Base-by-base conservation (phyloP, 768 basidiomycete genomes). In the Suillus discolor region DNA sequence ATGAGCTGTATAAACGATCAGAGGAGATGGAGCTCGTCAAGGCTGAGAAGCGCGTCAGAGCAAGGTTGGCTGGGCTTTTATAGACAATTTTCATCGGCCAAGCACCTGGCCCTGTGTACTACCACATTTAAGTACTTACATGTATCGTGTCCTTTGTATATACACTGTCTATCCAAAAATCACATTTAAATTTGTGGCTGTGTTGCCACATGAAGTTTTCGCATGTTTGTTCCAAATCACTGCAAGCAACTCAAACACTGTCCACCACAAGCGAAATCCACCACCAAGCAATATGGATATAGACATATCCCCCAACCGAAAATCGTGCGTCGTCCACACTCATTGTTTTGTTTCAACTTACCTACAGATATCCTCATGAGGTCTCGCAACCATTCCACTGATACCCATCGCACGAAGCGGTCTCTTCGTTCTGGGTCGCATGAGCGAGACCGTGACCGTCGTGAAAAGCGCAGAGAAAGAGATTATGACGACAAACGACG, bases 341-440 rank as follows among this genome's bases (percentile, higher is more conserved):
- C 28, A 38, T 62, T 45, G 51, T 20, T 2, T 63, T 23, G 9
- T 31, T 12, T 28, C 34, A 44, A 47, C 12, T 65, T 57, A 36
- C 6, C 6, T 66, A 61, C 64, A 63, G 38, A 54, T 42, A 57
- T 67, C 64, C 34, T 57, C 16, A 44, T 18, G 66, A 88, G 89
- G 64, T 89, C 89, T 67, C 88, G 90, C 70, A 89, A 89, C 73
- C 86, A 87, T 75, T 92, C 92, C 4, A 87, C 88, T 44, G 91
- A 92, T 74, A 93, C 91, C 12, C 86, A 87, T 69, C 87, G 85
- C 53, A 92, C 91, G 25, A 84, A 82, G 69, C 84, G 85, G 65
- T 93, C 91, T 57, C 90, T 92, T 71, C 83, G 87, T 67, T 94
- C 93, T 12, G 80, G 79, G 62, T 93, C 92, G 28, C 82, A 85